Conservation (phyloP, 2,329 filamentous ascomycete species). For the Epicoccum nigrum region DNA sequence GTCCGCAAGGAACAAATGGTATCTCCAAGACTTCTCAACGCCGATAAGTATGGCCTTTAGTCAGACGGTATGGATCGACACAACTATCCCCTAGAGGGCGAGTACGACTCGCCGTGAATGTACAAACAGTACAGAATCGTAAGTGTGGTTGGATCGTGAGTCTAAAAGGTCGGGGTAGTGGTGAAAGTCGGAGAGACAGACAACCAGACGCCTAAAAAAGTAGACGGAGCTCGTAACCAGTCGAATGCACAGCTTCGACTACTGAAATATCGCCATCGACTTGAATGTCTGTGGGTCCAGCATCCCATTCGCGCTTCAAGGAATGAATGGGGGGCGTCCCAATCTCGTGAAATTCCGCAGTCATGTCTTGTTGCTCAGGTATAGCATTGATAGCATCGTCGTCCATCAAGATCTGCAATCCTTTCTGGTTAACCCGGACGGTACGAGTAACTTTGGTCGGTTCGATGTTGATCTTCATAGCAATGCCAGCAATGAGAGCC, state of each 20-base stretch:
- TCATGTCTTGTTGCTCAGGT: slow-evolving; percentile 90
- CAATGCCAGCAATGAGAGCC: slow-evolving; percentile 75
- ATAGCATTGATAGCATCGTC: slow-evolving; percentile 86
- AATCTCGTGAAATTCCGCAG: slow-evolving; percentile 71
- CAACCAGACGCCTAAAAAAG: slow-evolving; percentile 46
- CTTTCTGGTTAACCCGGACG: slow-evolving; percentile 73
- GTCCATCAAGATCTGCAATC: slow-evolving; percentile 84
- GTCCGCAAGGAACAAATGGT: slow-evolving; percentile 34
- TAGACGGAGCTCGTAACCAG: slow-evolving; percentile 57
- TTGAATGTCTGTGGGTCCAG: slow-evolving; percentile 54
- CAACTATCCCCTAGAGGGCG: slow-evolving; percentile 21
- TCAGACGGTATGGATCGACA: slow-evolving; percentile 21
- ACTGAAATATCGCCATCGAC: slow-evolving; percentile 56
- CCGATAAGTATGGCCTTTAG: slow-evolving; percentile 21
- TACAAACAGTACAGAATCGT: slow-evolving; percentile 44
- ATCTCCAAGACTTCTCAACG: slow-evolving; percentile 36
- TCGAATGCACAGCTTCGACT: slow-evolving; percentile 51
- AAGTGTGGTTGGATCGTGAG: slow-evolving; percentile 32
- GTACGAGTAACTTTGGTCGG: slow-evolving; percentile 72
- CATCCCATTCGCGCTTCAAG: slow-evolving; percentile 61
- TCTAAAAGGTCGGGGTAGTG: slow-evolving; percentile 19
- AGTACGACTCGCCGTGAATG: slow-evolving; percentile 26
- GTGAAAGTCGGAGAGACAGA: slow-evolving; percentile 7
- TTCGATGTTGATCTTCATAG: slow-evolving; percentile 81
- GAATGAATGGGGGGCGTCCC: slow-evolving; percentile 48